These are phyloP conservation scores for Talaromyces albobiverticillius DNA, from an alignment of 2,329 filamentous ascomycete genomes.

Conservation along the genomic window DNA sequence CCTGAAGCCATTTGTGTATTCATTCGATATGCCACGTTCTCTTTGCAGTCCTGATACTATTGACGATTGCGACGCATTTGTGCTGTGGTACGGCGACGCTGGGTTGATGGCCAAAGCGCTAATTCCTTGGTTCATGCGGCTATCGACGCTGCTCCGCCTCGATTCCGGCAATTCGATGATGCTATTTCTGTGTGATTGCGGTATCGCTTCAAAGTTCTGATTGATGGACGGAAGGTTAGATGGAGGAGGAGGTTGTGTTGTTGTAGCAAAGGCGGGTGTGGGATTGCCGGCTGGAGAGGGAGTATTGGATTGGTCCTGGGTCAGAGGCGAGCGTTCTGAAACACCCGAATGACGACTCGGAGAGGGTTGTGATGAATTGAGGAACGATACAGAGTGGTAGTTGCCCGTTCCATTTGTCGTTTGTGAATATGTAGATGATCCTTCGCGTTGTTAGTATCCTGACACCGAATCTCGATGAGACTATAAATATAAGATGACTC, in stretches of 20 bases:
- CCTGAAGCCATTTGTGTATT: constrained; percentile 36
- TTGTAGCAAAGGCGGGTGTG: constrained; percentile 36
- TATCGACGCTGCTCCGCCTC: constrained; percentile 49
- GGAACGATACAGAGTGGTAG: constrained; percentile 42
- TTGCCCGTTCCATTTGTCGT: constrained; percentile 44
- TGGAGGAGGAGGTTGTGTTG: constrained; percentile 35
- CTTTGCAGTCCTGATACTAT: constrained; percentile 43
- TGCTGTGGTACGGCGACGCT: constrained; percentile 47
- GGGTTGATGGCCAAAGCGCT: constrained; percentile 47
- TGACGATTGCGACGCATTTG: constrained; percentile 45
- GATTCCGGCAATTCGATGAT: constrained; percentile 44
- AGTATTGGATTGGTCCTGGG: constrained; percentile 36
- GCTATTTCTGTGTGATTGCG: constrained; percentile 42
- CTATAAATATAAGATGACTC: no score
- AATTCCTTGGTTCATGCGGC: constrained; percentile 49
- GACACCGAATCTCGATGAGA: constrained; percentile 15
- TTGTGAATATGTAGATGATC: constrained; percentile 50
- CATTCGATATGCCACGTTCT: constrained; percentile 41
- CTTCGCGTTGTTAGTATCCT: constrained; percentile 30
- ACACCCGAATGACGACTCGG: constrained; percentile 40
- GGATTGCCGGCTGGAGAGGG: constrained; percentile 39
- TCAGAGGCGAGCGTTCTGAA: constrained; percentile 40
- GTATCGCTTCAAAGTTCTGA: constrained; percentile 57
- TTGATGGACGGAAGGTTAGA: constrained; percentile 57
- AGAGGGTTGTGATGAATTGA: constrained; percentile 45